Conservation (phyloP, 441 rosid genomes). For the Kokia cookei region DNA sequence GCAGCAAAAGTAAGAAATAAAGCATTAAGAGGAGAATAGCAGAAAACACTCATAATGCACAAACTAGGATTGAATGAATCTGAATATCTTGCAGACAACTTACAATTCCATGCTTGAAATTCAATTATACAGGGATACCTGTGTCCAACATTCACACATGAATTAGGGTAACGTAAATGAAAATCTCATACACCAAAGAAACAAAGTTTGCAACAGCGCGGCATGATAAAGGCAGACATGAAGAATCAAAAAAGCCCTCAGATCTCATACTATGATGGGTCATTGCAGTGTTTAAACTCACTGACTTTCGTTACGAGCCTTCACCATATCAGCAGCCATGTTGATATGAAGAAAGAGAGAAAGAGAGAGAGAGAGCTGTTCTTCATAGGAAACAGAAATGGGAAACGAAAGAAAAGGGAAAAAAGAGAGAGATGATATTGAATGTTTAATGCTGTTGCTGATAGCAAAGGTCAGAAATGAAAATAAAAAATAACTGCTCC, state of each 20-base stretch:
- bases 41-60: background rate
- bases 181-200: background rate
- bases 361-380: background rate
- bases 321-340: background rate
- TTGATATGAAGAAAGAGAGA: background rate
- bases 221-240: background rate
- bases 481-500: constrained; percentile 18
- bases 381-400: background rate
- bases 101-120: background rate
- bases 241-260: background rate
- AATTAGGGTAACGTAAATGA: background rate
- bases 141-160: background rate
- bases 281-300: background rate
- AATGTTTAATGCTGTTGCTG: background rate
- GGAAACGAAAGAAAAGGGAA: background rate
- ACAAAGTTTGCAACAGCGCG: background rate
- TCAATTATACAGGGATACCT: background rate
- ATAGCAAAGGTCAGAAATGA: constrained; percentile 14
- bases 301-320: constrained; percentile 1
- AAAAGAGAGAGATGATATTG: background rate
- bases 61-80: background rate
- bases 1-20: background rate
- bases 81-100: background rate
- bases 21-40: background rate
- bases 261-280: constrained; percentile 1